Percentiles rank a stretch among this genome's conserved stretches.
Conservation (phyloP, 495 filamentous ascomycete genomes). For the Penicillium manginii region DNA sequence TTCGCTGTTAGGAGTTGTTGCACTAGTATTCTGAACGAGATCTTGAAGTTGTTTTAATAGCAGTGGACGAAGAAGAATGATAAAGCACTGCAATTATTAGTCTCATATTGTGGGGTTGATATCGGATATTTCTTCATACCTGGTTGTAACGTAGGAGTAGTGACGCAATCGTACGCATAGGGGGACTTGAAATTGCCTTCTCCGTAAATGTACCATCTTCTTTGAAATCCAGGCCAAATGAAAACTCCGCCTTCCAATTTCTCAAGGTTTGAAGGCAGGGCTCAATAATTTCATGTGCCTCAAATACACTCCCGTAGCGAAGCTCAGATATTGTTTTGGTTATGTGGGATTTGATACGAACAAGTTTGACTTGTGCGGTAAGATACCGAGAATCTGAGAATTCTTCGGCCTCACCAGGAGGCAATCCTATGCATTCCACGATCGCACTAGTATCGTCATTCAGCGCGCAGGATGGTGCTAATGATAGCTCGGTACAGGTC, state of each 20-base stretch:
- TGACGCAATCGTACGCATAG: slow-evolving; percentile 8
- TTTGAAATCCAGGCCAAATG: background rate
- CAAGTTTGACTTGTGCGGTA: slow-evolving; percentile 6
- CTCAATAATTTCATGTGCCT: background rate
- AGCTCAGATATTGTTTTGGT: background rate
- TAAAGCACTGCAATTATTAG: background rate
- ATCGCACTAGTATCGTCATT: background rate
- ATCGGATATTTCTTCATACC: background rate
- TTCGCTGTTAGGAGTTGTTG: background rate
- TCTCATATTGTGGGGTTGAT: background rate
- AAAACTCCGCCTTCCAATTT: background rate
- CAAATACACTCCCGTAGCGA: background rate
- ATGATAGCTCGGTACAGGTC: slow-evolving; percentile 17
- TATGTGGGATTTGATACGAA: background rate
- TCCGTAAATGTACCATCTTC: background rate
- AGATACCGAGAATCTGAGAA: background rate
- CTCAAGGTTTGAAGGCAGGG: background rate
- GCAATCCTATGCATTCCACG: background rate
- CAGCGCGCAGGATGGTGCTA: slow-evolving; percentile 1
- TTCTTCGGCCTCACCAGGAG: background rate
- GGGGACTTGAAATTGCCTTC: background rate
- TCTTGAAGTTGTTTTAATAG: slow-evolving; percentile 5
- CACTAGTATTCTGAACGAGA: background rate
- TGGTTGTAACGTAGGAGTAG: slow-evolving; percentile 2
- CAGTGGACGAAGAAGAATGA: slow-evolving; percentile 1